Evolutionary conservation across 805 yeast genomes (phyloP), one percentile per base, ranked within the genome.

Genomic region (Kuraishia piskuri): DNA sequence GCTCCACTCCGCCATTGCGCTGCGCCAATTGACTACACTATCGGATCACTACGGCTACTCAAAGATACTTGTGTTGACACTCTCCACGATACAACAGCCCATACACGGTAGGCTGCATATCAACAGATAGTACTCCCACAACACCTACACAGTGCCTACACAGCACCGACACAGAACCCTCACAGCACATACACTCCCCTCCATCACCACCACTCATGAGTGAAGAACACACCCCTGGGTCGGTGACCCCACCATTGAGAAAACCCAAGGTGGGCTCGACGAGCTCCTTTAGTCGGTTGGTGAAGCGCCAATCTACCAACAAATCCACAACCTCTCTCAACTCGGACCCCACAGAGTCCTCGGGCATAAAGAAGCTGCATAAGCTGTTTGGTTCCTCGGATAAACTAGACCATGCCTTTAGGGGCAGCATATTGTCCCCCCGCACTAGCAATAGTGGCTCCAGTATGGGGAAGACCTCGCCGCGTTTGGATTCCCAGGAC

Each of bases 401-500:
- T 20, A 37, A 37, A 8, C 10, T 37, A 17, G 53, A 52, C 36
- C 46, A 46, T 21, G 31, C n/a, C 12, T 23, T 31, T 26, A 22
- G 53, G 5, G 20, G 48, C 24, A 20, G 26, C n/a, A 8, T 52
- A 19, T 36, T 52, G 36, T 52, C 53, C 14, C 53, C 53, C 19
- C 24, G 48, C 17, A 24, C 22, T 17, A 52, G 53, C 47, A 47
- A 47, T 12, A 25, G 40, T n/a, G 25, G 49, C 12, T 47, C 49
- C 25, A 47, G 49, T 17, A 22, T 23, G 9, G 40, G 40, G 4
- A 31, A 31, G 17, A 31, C 7, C n/a, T 31, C 40, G 3, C 40
- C 40, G 4, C 40, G 40, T 31, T 31, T 31, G 14, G 40, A 31
- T n/a, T 5, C 40, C 14, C 40, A 31, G 17, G 40, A 31, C 40